Percentiles rank a stretch among this genome's conserved stretches.
phyloP scores from a whole-genome alignment of 169 alveolate species.

The Plasmodium ovale region DNA sequence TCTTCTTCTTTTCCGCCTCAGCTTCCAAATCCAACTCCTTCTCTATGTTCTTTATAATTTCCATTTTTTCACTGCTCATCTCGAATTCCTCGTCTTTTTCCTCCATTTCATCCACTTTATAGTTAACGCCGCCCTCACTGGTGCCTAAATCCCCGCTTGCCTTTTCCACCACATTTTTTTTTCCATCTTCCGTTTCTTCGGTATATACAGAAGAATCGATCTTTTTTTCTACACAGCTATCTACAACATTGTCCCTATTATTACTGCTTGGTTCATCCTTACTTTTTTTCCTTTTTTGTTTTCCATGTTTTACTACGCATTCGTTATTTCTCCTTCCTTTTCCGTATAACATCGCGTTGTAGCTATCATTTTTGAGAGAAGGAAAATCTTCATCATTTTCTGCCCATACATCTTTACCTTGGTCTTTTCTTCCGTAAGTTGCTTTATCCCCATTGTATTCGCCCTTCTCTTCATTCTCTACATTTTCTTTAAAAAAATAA shows the following conservation, averaged over 20 bases:
- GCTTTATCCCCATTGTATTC: not conserved
- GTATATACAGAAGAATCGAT: not conserved
- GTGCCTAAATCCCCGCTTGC: not conserved
- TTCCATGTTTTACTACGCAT: not conserved
- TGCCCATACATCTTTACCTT: not conserved
- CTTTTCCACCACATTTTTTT: conserved; percentile 10
- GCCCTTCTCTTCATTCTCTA: not conserved
- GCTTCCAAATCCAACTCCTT: conserved; percentile 3
- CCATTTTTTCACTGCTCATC: not conserved
- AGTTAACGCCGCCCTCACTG: not conserved
- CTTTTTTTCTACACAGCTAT: not conserved
- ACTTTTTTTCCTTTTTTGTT: conserved; percentile 24
- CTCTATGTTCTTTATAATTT: conserved; percentile 9
- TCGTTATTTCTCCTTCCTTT: conserved; percentile 2
- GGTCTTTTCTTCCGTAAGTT: not conserved
- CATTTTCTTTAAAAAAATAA: conserved; percentile 50
- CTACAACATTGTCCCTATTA: conserved; percentile 9
- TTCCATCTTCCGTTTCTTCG: conserved; percentile 16
- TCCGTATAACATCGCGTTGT: not conserved
- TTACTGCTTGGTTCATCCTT: not conserved
- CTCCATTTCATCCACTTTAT: not conserved
- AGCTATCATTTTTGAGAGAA: conserved; percentile 13
- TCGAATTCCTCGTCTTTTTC: not conserved
- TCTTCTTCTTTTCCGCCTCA: not conserved
- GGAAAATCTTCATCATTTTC: conserved; percentile 26